Base-by-base conservation (phyloP, 208 protist genomes). In the Borovskyia barvae region DNA sequence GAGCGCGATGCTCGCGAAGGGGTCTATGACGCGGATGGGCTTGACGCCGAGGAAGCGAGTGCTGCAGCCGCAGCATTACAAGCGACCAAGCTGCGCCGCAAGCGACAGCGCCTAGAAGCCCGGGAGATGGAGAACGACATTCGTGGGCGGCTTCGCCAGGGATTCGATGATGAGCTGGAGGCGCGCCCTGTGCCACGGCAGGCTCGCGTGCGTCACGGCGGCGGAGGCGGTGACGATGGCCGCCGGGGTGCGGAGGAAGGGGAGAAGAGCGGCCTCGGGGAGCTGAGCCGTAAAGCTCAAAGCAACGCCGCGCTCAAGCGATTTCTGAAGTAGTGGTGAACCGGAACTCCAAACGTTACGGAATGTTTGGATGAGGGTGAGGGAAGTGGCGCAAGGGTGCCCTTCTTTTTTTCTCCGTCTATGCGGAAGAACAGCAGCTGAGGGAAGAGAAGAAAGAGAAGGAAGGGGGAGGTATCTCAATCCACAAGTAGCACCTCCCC, bases 11-110 rank as follows among this genome's bases (percentile, higher is more conserved):
- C 71, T 9, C 70, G 76, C 24, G 63, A 70, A 49, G 77, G 81
- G 32, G 62, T 47, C 3, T 85, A 82, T 50, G 60, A 90, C 41
- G 58, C 65, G 37, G 78, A 90, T 47, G 78, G 77, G 37, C 66
- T 76, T 42, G 54, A 82, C 55, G 54, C 37, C 1, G 75, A 79
- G 17, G 83, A 89, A 43, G 42, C 62, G 35, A 66, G 12, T 8
- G 74, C 69, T 17, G 22, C 80, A 33, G 61, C 39, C 15, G 64
- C 70, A 45, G 64, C 54, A 11, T 42, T 56, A 56, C 17, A 17
- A 8, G 36, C 64, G 32, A 39, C 49, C 30, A 79, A 74, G 73
- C 7, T 63, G 35, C 42, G 42, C 29, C 24, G 15, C 29, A 81
- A 76, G 50, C 70, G 72, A 3, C 56, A 68, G 9, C 83, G 79